These are phyloP conservation scores for Phytopythium ostracodes DNA, from an alignment of 352 stramenopile genomes.

Conservation along the genomic window DNA sequence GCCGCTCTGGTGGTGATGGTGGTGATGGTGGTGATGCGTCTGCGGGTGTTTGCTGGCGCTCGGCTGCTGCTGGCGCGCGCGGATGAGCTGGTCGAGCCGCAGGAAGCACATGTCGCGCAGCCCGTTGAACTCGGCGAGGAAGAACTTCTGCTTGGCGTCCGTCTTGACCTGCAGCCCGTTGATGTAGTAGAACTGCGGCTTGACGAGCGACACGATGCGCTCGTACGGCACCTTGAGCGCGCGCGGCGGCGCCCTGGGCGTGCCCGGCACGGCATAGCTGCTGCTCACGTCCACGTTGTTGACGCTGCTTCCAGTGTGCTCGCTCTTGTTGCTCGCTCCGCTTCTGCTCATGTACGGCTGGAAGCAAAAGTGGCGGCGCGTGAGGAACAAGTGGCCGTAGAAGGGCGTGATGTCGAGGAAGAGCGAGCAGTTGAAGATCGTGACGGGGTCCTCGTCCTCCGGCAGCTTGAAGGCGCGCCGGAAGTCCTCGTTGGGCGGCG, in stretches of 20 bases:
- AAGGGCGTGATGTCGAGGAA: constrained; percentile 68
- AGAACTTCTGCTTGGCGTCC: constrained; percentile 58
- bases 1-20: neutral
- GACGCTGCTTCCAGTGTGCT: neutral
- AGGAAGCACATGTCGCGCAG: constrained; percentile 70
- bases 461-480: constrained; percentile 41
- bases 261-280: constrained; percentile 2
- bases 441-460: constrained; percentile 38
- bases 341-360: constrained; percentile 32
- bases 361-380: constrained; percentile 66
- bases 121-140: constrained; percentile 77
- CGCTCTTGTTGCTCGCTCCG: neutral
- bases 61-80: constrained; percentile 43
- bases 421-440: constrained; percentile 74
- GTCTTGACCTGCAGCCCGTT: constrained; percentile 77
- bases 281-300: constrained; percentile 10
- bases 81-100: constrained; percentile 66
- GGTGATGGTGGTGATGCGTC: neutral
- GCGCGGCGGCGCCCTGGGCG: constrained; percentile 14
- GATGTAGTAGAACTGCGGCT: constrained; percentile 85
- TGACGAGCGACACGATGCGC: constrained; percentile 59
- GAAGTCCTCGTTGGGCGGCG: constrained; percentile 28
- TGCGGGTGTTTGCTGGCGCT: constrained; percentile 14
- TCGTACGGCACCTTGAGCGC: constrained; percentile 59
- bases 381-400: constrained; percentile 74